Conservation (phyloP, 169 alveolate species). For the Babesia divergens region DNA sequence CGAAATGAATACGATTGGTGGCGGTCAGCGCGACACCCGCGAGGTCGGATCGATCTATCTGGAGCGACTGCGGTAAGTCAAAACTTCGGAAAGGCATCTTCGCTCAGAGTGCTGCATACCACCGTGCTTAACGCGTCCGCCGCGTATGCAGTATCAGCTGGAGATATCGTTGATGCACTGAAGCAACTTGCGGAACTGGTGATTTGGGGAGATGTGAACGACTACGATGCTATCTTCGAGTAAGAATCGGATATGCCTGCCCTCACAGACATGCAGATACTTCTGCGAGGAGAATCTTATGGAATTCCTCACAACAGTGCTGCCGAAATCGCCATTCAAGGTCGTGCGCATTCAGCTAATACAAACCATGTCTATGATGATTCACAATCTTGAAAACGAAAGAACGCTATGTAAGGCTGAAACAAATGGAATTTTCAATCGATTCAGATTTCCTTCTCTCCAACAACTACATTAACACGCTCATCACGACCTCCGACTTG, state of each 20-base stretch:
- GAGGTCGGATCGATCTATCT: conserved; percentile 14
- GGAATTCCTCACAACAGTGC: conserved; percentile 53
- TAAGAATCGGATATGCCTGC: background rate
- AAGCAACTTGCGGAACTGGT: conserved; percentile 59
- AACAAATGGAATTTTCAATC: too few relatives aligned
- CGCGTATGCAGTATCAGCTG: conserved; percentile 23
- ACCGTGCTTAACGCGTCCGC: conserved; percentile 31
- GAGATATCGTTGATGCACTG: conserved; percentile 55
- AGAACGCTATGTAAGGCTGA: conserved; percentile 37
- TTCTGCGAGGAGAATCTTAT: conserved; percentile 61
- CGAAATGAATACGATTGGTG: background rate
- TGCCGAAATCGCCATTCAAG: conserved; percentile 39
- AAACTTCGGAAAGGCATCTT: too few relatives aligned
- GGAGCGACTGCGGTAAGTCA: conserved; percentile 14
- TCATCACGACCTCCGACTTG: conserved; percentile 38
- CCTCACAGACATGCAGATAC: conserved; percentile 21
- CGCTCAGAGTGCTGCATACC: conserved; percentile 30
- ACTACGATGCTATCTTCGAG: conserved; percentile 50
- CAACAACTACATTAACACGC: conserved; percentile 55
- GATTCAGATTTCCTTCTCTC: conserved; percentile 47
- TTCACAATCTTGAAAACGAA: conserved; percentile 43
- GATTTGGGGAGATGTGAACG: conserved; percentile 57
- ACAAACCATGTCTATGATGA: conserved; percentile 61
- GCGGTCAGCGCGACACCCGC: background rate
- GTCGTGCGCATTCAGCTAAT: conserved; percentile 53